Evolutionary conservation across 1,139 yeast genomes (phyloP).

Genomic region (Taphrina confusa): DNA sequence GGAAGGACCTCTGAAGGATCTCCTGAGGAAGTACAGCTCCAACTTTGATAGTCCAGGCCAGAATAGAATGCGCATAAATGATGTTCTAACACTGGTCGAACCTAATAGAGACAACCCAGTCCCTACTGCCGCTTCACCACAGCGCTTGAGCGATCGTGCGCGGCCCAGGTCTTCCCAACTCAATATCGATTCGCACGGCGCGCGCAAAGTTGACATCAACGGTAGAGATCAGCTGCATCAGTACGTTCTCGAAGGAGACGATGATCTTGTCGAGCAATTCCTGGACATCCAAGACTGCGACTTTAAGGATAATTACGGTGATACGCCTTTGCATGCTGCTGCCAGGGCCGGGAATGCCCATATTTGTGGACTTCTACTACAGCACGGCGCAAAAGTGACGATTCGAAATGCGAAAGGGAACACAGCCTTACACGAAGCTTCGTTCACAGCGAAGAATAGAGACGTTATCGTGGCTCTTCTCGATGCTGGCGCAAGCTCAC

Average conservation of each 20-base stretch:
- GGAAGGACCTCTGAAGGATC: conserved; percentile 29
- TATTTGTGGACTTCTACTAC: conserved; percentile 18
- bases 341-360: conserved; percentile 29
- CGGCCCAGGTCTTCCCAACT: conserved; percentile 17
- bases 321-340: conserved; percentile 27
- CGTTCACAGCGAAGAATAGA: conserved; percentile 1
- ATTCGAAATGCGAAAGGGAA: conserved; percentile 19
- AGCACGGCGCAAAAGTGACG: conserved; percentile 18
- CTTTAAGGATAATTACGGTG: conserved; percentile 24
- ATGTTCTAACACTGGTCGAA: conserved; percentile 2
- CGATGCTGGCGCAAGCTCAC: conserved; percentile 28
- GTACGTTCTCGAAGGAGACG: conserved; percentile 23
- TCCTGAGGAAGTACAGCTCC: conserved; percentile 13
- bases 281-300: conserved; percentile 28
- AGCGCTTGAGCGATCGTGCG: conserved; percentile 16
- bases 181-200: conserved; percentile 17
- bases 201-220: conserved; percentile 21
- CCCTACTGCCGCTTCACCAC: conserved; percentile 17
- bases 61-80: conserved; percentile 28
- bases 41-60: conserved; percentile 29
- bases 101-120: background rate
- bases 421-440: conserved; percentile 30
- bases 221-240: conserved; percentile 31
- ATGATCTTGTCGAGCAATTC: conserved; percentile 28
- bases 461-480: conserved; percentile 23